Evolutionary conservation across 2,329 filamentous ascomycete genomes (phyloP).

Genomic region (Claviceps fusiformis): DNA sequence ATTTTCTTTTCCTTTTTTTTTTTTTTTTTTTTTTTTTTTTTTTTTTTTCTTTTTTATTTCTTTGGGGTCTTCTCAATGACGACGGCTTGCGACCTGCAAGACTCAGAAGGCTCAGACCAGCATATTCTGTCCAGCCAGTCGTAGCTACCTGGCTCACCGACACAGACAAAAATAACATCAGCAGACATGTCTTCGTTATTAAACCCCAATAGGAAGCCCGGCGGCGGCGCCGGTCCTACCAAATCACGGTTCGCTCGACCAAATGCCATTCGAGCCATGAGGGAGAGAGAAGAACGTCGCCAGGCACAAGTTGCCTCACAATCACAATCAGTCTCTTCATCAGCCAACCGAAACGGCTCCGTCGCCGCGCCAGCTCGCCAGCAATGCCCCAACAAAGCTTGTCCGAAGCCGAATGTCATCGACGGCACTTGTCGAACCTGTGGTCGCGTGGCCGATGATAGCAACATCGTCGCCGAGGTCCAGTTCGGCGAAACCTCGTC

Average conservation of each 20-base stretch:
- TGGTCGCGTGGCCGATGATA: slow-evolving; percentile 70
- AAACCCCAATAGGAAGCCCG: slow-evolving; percentile 25
- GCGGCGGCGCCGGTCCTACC: slow-evolving; percentile 11
- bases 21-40: background rate
- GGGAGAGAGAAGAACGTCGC: slow-evolving; percentile 35
- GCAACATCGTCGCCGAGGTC: slow-evolving; percentile 84
- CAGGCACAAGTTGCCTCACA: slow-evolving; percentile 17
- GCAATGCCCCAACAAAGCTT: slow-evolving; percentile 45
- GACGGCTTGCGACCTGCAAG: background rate
- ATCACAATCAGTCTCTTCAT: slow-evolving; percentile 14
- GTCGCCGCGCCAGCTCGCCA: slow-evolving; percentile 23
- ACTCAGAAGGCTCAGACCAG: background rate
- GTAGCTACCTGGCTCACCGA: background rate
- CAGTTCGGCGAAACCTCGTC: slow-evolving; percentile 78
- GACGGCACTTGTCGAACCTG: slow-evolving; percentile 69
- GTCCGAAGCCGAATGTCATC: slow-evolving; percentile 46
- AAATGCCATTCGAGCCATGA: slow-evolving; percentile 37
- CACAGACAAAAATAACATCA: background rate
- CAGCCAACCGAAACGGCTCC: slow-evolving; percentile 16
- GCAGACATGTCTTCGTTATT: slow-evolving; percentile 33
- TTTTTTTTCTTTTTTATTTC: background rate
- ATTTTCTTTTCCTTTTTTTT: background rate
- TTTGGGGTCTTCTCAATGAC: background rate
- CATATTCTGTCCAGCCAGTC: background rate
- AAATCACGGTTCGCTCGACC: slow-evolving; percentile 30